Conservation (phyloP, 768 basidiomycete species). For the Hygrocybe punicea region DNA sequence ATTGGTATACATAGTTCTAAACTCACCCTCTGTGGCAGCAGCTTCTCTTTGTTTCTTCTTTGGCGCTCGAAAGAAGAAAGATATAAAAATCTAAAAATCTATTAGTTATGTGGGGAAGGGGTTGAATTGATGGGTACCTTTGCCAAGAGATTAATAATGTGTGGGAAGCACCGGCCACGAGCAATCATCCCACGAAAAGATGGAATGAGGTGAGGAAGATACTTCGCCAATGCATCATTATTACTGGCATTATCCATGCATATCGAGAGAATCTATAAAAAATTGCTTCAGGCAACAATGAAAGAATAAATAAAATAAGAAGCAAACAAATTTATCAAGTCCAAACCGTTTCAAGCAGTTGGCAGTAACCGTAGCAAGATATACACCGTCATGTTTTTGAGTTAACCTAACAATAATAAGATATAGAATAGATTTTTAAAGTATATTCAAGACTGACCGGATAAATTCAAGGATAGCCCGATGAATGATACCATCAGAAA, state of each 20-base stretch:
- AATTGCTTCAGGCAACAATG: not conserved
- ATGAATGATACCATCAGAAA: constrained; percentile 25
- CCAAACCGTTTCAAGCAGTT: constrained; percentile 28
- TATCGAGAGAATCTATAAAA: constrained; percentile 24
- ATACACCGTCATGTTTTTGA: constrained; percentile 25
- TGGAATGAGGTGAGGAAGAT: constrained; percentile 19
- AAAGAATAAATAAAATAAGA: constrained; percentile 3
- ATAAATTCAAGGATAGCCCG: constrained; percentile 34
- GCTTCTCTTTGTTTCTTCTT: constrained; percentile 15
- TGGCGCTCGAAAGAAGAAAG: constrained; percentile 26
- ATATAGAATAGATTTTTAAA: too few species aligned
- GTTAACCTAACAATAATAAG: constrained; percentile 20
- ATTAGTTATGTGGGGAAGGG: constrained; percentile 1
- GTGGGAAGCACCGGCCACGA: constrained; percentile 27
- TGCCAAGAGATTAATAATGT: constrained; percentile 33
- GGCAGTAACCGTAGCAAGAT: constrained; percentile 25
- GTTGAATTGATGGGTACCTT: constrained; percentile 23
- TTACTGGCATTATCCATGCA: constrained; percentile 36
- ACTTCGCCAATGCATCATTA: constrained; percentile 22
- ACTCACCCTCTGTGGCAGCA: too few species aligned
- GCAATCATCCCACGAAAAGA: constrained; percentile 19
- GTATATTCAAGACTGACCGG: constrained; percentile 11
- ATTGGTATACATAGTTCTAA: not conserved
- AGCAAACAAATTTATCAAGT: constrained; percentile 23
- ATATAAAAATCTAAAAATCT: constrained; percentile 21